A percentile compares a stretch with the other conserved stretches of the same genome.
Conservation (phyloP, 2,329 filamentous ascomycete genomes). For the Graphiopsis chlorocephala region DNA sequence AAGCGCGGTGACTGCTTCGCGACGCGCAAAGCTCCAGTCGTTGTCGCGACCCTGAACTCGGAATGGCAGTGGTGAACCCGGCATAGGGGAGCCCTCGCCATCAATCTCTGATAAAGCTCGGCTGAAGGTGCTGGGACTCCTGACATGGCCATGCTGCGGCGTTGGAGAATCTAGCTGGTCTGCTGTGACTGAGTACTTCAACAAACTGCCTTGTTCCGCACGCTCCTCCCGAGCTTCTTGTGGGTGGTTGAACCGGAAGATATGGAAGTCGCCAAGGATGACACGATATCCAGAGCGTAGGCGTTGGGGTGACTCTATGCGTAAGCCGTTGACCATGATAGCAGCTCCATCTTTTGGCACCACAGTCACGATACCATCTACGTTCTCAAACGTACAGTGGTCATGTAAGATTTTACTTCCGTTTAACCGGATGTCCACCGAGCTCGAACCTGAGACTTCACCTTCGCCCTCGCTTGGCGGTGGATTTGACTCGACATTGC, state of each 20-base stretch:
- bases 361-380: conserved; percentile 88
- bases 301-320: conserved; percentile 79
- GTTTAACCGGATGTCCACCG: conserved; percentile 88
- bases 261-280: conserved; percentile 96
- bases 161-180: conserved; percentile 65
- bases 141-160: conserved; percentile 65
- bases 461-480: conserved; percentile 1
- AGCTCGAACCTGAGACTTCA: conserved; percentile 3
- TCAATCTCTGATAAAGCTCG: conserved; percentile 75
- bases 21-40: conserved; percentile 90
- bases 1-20: conserved; percentile 89
- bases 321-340: conserved; percentile 95
- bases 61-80: conserved; percentile 71
- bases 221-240: conserved; percentile 92
- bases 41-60: conserved; percentile 69
- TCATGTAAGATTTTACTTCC: conserved; percentile 89
- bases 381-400: conserved; percentile 91
- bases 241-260: conserved; percentile 97
- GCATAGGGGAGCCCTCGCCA: conserved; percentile 66
- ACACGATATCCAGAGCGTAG: conserved; percentile 90
- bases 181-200: conserved; percentile 75
- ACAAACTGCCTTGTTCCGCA: conserved; percentile 69
- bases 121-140: conserved; percentile 64
- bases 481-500: conserved; percentile 78
- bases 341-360: conserved; percentile 87